Evolutionary conservation across 148 eudicot genomes (phyloP), one percentile per base, ranked within the genome.

Genomic region (Mesembryanthemum crystallinum): DNA sequence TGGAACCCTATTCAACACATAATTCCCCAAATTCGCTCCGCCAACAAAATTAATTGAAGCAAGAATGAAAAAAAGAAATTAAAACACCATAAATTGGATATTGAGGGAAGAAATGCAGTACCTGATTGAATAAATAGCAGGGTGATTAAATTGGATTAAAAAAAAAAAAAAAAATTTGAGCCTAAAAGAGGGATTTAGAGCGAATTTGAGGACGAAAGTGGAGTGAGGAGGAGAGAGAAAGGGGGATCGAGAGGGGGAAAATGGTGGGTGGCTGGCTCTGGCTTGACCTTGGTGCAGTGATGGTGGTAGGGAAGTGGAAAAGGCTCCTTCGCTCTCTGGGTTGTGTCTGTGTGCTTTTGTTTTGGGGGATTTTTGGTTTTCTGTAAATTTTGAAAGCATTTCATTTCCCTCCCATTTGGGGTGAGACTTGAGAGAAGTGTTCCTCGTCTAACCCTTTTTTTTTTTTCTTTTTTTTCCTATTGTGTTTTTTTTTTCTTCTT

Each of bases 101-200:
- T 8, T n/a, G 27, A 1, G 61, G 23, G 42, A 43, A 2, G n/a
- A 4, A 61, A n/a, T n/a, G n/a, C 39, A 45, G 12, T 43, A 74
- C 77, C 77, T 74, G 60, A 63, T 43, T 28, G 25, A 11, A 45
- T 45, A 10, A 57, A 58, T 3, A 7, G 1, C 11, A 47, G 37
- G 28, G 30, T 3, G n/a, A 47, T 21, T 15, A 28, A 71, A 21
- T 7, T 17, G 29, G 75, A 59, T 20, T 14, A 7, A 37, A n/a
- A 20, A 1, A n/a, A n/a, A n/a, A n/a, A n/a, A n/a, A n/a, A n/a
- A 18, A 32, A 11, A 65, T 72, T 72, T 37, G 76, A n/a, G 78
- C 80, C 82, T 63, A 73, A 79, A 55, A 8, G 75, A 54, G 71
- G 74, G 49, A 47, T n/a, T 69, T 73, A 64, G 82, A 76, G 82